Percentiles rank a stretch among this genome's conserved stretches.
Evolutionary conservation across 1,284 basidiomycete genomes (phyloP).

Genomic region (Trichosporon sp.): DNA sequence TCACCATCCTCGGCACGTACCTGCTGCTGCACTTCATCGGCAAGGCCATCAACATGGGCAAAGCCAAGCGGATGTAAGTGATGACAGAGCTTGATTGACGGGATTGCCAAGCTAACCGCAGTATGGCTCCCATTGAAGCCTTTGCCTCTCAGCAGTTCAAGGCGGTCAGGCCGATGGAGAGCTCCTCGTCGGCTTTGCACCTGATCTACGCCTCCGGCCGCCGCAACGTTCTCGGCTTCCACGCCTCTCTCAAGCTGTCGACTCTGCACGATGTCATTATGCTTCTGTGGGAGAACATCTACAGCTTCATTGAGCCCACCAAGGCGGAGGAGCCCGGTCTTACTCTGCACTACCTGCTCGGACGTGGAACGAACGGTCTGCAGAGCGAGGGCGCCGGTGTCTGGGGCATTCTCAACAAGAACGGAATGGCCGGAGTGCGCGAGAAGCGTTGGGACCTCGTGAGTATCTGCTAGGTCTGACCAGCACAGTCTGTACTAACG

Average conservation of each 20-base stretch:
- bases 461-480: constrained; percentile 41
- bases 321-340: constrained; percentile 53
- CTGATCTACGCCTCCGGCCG: constrained; percentile 81
- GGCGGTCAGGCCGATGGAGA: constrained; percentile 24
- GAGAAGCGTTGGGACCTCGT: constrained; percentile 79
- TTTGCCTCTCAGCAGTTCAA: constrained; percentile 32
- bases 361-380: constrained; percentile 49
- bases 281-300: constrained; percentile 54
- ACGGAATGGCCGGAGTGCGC: constrained; percentile 63
- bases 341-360: constrained; percentile 68
- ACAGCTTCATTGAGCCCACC: constrained; percentile 66
- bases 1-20: constrained; percentile 52
- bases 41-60: constrained; percentile 28
- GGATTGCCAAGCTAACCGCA: constrained; percentile 7
- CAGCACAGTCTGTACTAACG: neutral
- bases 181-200: constrained; percentile 49
- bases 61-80: constrained; percentile 45
- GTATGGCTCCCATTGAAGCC: constrained; percentile 23
- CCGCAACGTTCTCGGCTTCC: constrained; percentile 65
- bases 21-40: constrained; percentile 39
- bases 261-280: constrained; percentile 72
- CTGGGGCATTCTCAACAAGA: constrained; percentile 75
- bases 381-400: constrained; percentile 59
- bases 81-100: neutral
- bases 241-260: constrained; percentile 67